Percentiles rank a stretch among this genome's conserved stretches.
phyloP scores from a whole-genome alignment of 805 yeast species.

The Yamadazyma sp. region DNA sequence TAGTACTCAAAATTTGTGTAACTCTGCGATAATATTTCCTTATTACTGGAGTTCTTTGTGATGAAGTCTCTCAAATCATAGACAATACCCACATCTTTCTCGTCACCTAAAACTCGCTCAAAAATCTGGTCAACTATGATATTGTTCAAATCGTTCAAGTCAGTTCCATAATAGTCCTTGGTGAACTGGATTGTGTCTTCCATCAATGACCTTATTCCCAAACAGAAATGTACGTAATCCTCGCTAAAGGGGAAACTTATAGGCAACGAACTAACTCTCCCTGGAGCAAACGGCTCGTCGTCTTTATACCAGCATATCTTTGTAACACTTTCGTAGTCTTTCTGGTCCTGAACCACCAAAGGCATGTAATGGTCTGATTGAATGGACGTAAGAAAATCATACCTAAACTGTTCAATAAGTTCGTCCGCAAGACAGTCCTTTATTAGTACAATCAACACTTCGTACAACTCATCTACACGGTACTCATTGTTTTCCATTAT shows the following conservation, averaged over 20 bases:
- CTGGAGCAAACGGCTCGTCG: conserved; percentile 46
- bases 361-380: conserved; percentile 89
- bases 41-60: conserved; percentile 66
- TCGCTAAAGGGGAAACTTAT: conserved; percentile 78
- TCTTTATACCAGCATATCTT: conserved; percentile 69
- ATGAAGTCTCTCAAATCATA: conserved; percentile 54
- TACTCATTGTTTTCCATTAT: conserved; percentile 73
- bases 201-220: conserved; percentile 66
- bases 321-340: conserved; percentile 62
- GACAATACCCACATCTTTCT: conserved; percentile 55
- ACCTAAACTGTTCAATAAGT: conserved; percentile 53
- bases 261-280: conserved; percentile 52
- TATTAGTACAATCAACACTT: conserved; percentile 58
- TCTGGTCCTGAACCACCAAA: conserved; percentile 59
- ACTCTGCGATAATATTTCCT: conserved; percentile 89
- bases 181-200: conserved; percentile 64
- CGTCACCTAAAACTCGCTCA: conserved; percentile 63
- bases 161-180: conserved; percentile 62
- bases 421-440: conserved; percentile 57
- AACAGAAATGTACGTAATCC: conserved; percentile 83
- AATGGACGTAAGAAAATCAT: conserved; percentile 60
- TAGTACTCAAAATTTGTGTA: conserved; percentile 86
- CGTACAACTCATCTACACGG: conserved; percentile 58
- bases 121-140: conserved; percentile 60
- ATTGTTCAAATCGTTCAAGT: conserved; percentile 54